Base-by-base conservation (phyloP, 75 land plant genomes). In the Chamaecyparis obtusa region DNA sequence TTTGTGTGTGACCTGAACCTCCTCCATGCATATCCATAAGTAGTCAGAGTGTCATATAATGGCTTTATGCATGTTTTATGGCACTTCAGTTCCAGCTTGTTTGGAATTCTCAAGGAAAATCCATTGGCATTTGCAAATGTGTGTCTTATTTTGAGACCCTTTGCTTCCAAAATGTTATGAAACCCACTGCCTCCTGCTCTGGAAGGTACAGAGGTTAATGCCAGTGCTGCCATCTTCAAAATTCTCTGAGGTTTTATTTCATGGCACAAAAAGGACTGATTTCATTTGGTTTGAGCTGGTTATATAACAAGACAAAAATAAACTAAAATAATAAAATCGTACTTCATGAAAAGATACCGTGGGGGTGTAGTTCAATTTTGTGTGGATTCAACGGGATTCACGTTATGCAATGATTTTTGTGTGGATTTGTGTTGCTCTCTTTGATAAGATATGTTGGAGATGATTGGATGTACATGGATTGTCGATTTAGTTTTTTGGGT, bases 191-290 rank as follows among this genome's bases (percentile, higher is more conserved):
- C 64, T 74, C 76, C 76, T 33, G 36, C 76, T 33, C 16, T 74
- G 27, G 69, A 24, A 64, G n/a, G 69, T 64, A 27, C 69, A 32
- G 76, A 74, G 36, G 76, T 2, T 33, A 74, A 74, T 74, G 76
- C 76, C 33, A 74, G 15, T 30, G 76, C 36, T 74, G 76, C 76
- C 76, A 74, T 74, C 76, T 71, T 71, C 75, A 74, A 74, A 74
- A 74, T 32, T 13, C 36, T 14, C 33, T 10, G 76, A 32, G 5
- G 8, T 33, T 74, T 33, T 30, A 33, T 7, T 74, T 33, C 36
- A 33, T 11, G 10, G 27, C 27, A 27, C 69, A 64, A 21, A 64
- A 5, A 5, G 69, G 27, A 19, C 1, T 24, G 1, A 24, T 24
- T 27, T 64, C 69, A 24, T 21, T 64, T 64, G 69, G 24, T 64